Percentiles rank a stretch among this genome's conserved stretches.
phyloP scores from a whole-genome alignment of 176 grass and related monocot genomes.

The Leersia perrieri region DNA sequence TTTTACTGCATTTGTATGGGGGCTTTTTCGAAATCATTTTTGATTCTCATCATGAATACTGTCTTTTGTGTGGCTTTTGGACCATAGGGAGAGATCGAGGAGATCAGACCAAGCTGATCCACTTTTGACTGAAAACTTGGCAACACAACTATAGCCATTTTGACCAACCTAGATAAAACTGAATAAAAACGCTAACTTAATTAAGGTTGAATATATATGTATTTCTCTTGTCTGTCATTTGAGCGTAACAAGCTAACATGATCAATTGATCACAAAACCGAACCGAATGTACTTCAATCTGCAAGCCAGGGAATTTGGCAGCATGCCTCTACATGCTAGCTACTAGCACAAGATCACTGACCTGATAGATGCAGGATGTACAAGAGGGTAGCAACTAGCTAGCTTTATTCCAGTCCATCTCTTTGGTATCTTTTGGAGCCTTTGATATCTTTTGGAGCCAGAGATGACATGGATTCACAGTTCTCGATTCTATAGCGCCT shows the following conservation, averaged over 20 bases:
- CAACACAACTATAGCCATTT: neutral
- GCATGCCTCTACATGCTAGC: neutral
- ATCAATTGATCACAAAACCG: neutral
- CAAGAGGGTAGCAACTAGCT: neutral
- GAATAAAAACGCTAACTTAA: neutral
- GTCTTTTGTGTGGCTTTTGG: slow-evolving; percentile 56
- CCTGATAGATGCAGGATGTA: neutral
- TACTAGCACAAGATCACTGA: neutral
- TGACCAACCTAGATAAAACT: neutral
- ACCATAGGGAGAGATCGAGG: slow-evolving; percentile 26
- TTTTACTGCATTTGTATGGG: slow-evolving; percentile 49
- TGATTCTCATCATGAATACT: slow-evolving; percentile 50
- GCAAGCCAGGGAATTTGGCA: neutral
- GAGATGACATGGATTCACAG: neutral
- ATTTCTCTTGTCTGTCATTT: neutral
- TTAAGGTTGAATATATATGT: neutral
- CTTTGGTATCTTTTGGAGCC: neutral
- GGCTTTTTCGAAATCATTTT: slow-evolving; percentile 31
- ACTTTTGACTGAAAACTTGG: slow-evolving; percentile 35
- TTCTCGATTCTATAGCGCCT: neutral
- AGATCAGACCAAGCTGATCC: slow-evolving; percentile 21
- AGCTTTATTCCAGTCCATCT: neutral
- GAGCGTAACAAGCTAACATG: too few relatives aligned
- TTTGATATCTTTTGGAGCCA: neutral
- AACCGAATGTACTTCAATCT: neutral